phyloP scores from a whole-genome alignment of 78 protist species.

The Chrysochromulina tobinii region DNA sequence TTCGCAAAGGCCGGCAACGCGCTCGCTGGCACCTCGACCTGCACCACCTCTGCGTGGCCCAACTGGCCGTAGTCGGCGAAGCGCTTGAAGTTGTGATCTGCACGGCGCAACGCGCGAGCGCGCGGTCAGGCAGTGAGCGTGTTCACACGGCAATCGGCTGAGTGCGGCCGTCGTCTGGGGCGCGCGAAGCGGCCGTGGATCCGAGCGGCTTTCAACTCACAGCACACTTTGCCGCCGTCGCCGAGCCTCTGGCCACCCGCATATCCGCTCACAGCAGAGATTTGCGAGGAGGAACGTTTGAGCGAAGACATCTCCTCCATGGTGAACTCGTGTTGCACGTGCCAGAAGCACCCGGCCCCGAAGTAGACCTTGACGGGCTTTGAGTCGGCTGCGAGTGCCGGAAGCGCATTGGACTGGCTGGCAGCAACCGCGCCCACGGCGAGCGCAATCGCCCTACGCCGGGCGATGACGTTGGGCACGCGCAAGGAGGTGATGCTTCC shows the following conservation, averaged over 20 bases:
- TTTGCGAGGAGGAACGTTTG: background rate
- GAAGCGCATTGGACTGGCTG: no score
- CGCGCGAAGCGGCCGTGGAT: background rate
- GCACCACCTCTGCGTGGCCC: constrained; percentile 21
- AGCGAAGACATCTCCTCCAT: background rate
- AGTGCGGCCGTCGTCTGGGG: background rate
- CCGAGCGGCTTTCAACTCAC: background rate
- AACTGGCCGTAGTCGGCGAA: constrained; percentile 10
- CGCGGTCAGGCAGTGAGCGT: no score
- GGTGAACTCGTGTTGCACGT: constrained; percentile 22
- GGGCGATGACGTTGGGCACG: no score
- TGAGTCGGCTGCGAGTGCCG: no score
- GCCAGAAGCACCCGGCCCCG: constrained; percentile 24
- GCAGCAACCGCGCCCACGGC: no score
- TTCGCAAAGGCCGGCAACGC: background rate
- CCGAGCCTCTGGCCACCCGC: background rate
- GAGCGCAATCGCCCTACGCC: no score
- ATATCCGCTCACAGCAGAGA: background rate
- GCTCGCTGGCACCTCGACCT: background rate
- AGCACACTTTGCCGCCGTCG: background rate
- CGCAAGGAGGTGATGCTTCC: no score
- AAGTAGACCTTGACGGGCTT: background rate
- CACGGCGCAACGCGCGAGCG: no score
- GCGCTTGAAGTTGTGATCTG: background rate
- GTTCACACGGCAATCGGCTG: background rate